Percentiles rank a stretch among this genome's conserved stretches.
phyloP scores from a whole-genome alignment of 2,329 filamentous ascomycete species.

The Neonectria hederae region DNA sequence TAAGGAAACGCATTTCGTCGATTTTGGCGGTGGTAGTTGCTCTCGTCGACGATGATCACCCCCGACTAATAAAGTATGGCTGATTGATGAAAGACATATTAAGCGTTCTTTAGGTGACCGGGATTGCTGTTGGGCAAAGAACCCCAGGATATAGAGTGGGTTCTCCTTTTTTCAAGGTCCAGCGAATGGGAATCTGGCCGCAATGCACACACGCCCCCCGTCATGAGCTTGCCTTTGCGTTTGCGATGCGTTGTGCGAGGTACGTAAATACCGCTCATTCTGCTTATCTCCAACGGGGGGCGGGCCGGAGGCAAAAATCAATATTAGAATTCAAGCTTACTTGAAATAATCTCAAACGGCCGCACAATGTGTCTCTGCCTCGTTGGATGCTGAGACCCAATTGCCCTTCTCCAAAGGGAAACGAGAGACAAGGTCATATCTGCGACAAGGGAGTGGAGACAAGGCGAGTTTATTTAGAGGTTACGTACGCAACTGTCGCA shows the following conservation, averaged over 20 bases:
- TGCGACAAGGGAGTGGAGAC: conserved; percentile 11
- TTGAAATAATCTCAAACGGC: conserved; percentile 41
- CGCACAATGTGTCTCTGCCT: conserved; percentile 39
- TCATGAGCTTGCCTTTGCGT: conserved; percentile 6
- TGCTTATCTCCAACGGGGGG: conserved; percentile 34
- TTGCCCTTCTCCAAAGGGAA: conserved; percentile 7
- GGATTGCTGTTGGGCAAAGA: background rate
- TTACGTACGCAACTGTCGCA: conserved; percentile 17
- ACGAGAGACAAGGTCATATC: conserved; percentile 1
- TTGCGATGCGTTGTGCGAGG: conserved; percentile 17
- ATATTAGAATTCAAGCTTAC: conserved; percentile 43
- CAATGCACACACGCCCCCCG: conserved; percentile 4
- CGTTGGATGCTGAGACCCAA: conserved; percentile 11
- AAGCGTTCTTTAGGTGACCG: conserved; percentile 5
- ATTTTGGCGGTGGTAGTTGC: conserved; percentile 3
- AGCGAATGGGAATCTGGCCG: conserved; percentile 4
- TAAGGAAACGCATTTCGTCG: background rate
- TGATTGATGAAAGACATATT: conserved; percentile 1
- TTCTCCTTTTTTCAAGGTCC: background rate
- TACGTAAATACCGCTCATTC: conserved; percentile 22
- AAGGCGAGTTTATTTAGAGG: conserved; percentile 14
- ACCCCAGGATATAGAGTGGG: conserved; percentile 7
- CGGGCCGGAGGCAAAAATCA: conserved; percentile 26
- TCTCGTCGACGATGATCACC: conserved; percentile 12
- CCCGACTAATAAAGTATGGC: background rate